Base-by-base conservation (phyloP, 2,329 filamentous ascomycete genomes). In the Ceratocystis variospora region DNA sequence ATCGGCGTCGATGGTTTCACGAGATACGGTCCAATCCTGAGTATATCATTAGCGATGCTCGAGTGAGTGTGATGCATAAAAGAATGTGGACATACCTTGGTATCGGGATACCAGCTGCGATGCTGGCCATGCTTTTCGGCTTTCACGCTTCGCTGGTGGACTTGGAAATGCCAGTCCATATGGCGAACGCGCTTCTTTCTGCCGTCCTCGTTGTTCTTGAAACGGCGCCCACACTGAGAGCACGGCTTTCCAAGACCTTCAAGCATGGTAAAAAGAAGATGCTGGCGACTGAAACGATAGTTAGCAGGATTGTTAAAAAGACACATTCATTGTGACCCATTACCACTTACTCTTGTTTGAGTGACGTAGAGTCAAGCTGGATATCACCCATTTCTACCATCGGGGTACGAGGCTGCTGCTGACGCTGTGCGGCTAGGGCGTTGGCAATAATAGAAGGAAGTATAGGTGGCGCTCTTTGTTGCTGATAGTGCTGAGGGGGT, bases 121-220 rank as follows among this genome's bases (percentile, higher is more conserved):
- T 95, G 92, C 71, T 95, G 89, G 41, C 89, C 91, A 68, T 90
- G 84, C 74, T 90, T 93, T 72, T 90, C 86, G 15, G 89, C 87
- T 71, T 97, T 93, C 2, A 86, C 86, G 76, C 95, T 90, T 59
- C 91, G 87, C 72, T 92, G 88, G 72, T 96, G 93, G 28, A 93
- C 92, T 66, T 88, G 87, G 77, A 99, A 99, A 76, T 99, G 94
- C 94, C 94, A 99, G 76, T 99, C 94, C 80, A 99, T 87, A 74
- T 99, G 94, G 2, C 87, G 85, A 28, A 87, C 89, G 78, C 97
- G 97, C 78, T 88, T 89, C 73, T 87, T 86, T 71, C 85, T 88
- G 12, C 93, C 93, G 70, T 89, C 85, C 12, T 86, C 84, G 62
- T 89, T 89, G 3, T 83, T 83, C 65, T 82, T 82, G 75, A 99